Percentiles rank a stretch among this genome's conserved stretches.
phyloP scores from a whole-genome alignment of 345 rosid species.

The Gossypium thurberi region DNA sequence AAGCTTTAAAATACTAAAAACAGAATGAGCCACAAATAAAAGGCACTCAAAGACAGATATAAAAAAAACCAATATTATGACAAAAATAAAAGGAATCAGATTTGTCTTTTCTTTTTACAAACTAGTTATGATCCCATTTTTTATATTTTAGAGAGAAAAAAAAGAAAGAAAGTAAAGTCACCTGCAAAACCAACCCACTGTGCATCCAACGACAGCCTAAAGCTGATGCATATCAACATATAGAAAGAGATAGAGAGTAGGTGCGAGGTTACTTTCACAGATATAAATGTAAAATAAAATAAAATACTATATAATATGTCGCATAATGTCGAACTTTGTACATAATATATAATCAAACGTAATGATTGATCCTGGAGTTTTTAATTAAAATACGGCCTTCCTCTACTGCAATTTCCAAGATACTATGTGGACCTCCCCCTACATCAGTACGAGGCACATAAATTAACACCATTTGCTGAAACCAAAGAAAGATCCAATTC shows the following conservation, averaged over 20 bases:
- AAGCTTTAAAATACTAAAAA: neutral
- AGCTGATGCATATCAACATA: neutral
- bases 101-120: neutral
- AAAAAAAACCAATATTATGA: neutral
- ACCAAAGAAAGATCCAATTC: too few species aligned
- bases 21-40: neutral
- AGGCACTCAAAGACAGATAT: neutral
- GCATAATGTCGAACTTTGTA: neutral
- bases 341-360: neutral
- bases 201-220: too few species aligned
- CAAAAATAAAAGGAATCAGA: neutral
- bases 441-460: conserved; percentile 10
- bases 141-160: neutral
- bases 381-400: neutral
- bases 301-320: neutral
- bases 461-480: neutral
- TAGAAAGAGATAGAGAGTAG: neutral
- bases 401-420: conserved; percentile 12
- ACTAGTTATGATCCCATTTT: neutral
- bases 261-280: neutral
- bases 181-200: neutral
- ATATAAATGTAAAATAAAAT: neutral
- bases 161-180: too few species aligned
- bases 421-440: neutral
- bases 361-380: neutral